phyloP scores from a whole-genome alignment of 352 stramenopile species.

The Globisporangium spinosum region DNA sequence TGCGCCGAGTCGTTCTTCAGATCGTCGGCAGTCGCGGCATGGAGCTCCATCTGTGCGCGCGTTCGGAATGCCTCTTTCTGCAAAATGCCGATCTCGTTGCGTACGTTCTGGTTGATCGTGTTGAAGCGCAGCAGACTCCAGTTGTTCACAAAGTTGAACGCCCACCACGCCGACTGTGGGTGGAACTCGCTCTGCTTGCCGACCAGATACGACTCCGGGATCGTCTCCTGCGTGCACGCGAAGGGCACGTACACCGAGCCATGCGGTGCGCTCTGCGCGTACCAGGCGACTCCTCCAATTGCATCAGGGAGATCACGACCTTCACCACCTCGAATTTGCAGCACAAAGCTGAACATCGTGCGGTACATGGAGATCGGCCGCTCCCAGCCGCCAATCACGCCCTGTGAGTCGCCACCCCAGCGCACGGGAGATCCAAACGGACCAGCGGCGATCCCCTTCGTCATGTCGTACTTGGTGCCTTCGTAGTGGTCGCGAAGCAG shows the following conservation, averaged over 20 bases:
- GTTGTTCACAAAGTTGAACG: slow-evolving; percentile 88
- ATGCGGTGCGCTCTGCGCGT: slow-evolving; percentile 57
- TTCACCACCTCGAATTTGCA: slow-evolving; percentile 32
- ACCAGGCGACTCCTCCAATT: slow-evolving; percentile 60
- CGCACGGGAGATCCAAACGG: slow-evolving; percentile 89
- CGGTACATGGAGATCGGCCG: slow-evolving; percentile 91
- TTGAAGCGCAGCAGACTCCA: slow-evolving; percentile 78
- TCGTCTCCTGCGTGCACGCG: slow-evolving; percentile 40
- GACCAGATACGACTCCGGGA: slow-evolving; percentile 56
- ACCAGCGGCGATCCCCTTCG: slow-evolving; percentile 79
- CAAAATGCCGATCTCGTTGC: slow-evolving; percentile 27
- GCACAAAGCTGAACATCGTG: slow-evolving; percentile 82
- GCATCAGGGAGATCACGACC: slow-evolving; percentile 28
- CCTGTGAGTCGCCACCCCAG: slow-evolving; percentile 53
- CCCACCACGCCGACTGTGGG: slow-evolving; percentile 70
- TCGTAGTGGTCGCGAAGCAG: slow-evolving; percentile 90
- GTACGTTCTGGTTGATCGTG: slow-evolving; percentile 60
- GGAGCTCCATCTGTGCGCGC: slow-evolving; percentile 16
- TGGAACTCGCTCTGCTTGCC: slow-evolving; percentile 72
- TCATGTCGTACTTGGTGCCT: slow-evolving; percentile 87
- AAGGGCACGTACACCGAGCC: slow-evolving; percentile 78
- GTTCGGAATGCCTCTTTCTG: slow-evolving; percentile 38
- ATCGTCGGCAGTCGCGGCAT: background rate
- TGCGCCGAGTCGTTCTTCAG: slow-evolving; percentile 12
- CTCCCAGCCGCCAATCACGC: slow-evolving; percentile 74